phyloP scores from a whole-genome alignment of 2,329 filamentous ascomycete species.

The Juglanconis juglandina region DNA sequence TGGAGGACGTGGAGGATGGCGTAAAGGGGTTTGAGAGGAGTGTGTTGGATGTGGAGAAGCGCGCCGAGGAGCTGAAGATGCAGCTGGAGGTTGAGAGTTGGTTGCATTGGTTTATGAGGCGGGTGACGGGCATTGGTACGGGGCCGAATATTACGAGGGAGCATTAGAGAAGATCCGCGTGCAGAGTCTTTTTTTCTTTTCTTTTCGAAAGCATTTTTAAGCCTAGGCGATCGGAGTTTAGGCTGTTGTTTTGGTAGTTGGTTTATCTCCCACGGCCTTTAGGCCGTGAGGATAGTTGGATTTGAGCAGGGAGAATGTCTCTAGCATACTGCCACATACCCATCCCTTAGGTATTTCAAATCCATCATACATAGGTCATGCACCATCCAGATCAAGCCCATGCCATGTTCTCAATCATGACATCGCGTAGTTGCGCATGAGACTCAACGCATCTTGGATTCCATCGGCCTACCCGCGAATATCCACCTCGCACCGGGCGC shows the following conservation, averaged over 20 bases:
- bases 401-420: neutral
- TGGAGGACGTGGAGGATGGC: constrained; percentile 83
- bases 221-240: constrained; percentile 14
- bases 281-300: neutral
- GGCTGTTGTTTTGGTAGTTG: neutral
- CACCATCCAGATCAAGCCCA: neutral
- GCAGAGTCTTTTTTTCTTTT: neutral
- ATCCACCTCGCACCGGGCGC: too few relatives aligned
- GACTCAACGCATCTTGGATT: neutral
- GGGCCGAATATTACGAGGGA: constrained; percentile 52
- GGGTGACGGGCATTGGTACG: constrained; percentile 58
- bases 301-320: constrained; percentile 16
- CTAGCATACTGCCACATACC: constrained; percentile 15
- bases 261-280: neutral
- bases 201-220: neutral
- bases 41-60: constrained; percentile 66
- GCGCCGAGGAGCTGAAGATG: constrained; percentile 59
- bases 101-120: constrained; percentile 62
- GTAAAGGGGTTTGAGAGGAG: constrained; percentile 76
- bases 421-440: neutral
- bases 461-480: neutral
- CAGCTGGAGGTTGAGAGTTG: constrained; percentile 63
- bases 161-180: neutral
- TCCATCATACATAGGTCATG: neutral
- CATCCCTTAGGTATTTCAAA: neutral